A percentile compares a stretch with the other conserved stretches of the same genome.
These are phyloP conservation scores for Chlamydomonas asymmetrica DNA, from an alignment of 139 green algal species.

Conservation along the genomic window DNA sequence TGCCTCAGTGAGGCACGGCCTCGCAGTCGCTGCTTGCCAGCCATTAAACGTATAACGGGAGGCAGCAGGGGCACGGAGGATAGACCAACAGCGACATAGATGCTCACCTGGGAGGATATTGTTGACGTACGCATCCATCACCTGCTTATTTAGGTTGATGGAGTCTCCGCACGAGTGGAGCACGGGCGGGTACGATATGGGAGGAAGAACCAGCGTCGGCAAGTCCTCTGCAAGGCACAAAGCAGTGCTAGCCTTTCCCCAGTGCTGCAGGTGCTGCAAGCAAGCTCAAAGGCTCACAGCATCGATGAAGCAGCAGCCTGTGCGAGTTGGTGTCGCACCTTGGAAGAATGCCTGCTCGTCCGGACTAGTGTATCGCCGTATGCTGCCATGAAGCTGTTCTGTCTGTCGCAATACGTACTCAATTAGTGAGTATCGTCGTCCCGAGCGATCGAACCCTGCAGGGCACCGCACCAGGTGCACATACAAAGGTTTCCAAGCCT, in stretches of 20 bases:
- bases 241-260: no score
- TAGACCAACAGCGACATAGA: no score
- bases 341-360: slow-evolving; percentile 97
- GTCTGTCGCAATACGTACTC: slow-evolving; percentile 93
- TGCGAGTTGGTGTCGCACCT: slow-evolving; percentile 24
- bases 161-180: slow-evolving; percentile 59
- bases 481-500: no score
- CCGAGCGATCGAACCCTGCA: slow-evolving; percentile 49
- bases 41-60: no score
- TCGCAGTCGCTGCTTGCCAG: no score
- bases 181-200: slow-evolving; percentile 68
- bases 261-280: no score
- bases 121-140: slow-evolving; percentile 88
- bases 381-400: slow-evolving; percentile 88
- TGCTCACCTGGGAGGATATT: slow-evolving; percentile 78
- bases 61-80: no score
- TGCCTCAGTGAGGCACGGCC: no score
- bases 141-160: slow-evolving; percentile 92
- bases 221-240: slow-evolving; percentile 63
- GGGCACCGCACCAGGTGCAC: background rate
- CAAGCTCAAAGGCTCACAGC: no score
- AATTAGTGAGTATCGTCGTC: slow-evolving; percentile 78
- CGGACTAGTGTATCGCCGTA: slow-evolving; percentile 92
- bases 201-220: slow-evolving; percentile 62
- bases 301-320: background rate